phyloP scores from a whole-genome alignment of 2,329 filamentous ascomycete species.

The Calonectria honghensis region DNA sequence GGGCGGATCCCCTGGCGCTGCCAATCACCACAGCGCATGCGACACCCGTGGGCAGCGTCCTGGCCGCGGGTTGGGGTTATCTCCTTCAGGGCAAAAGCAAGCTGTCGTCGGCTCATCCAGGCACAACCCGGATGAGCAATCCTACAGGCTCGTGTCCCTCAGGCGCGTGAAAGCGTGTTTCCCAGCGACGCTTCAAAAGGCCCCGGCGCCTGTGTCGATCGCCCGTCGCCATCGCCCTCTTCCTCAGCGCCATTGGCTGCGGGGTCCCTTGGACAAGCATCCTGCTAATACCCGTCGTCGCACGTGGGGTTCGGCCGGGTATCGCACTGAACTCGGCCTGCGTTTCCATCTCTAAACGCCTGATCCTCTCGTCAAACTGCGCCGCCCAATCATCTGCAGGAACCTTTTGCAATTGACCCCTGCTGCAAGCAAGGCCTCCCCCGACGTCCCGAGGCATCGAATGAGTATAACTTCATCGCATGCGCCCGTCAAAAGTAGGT shows the following conservation, averaged over 20 bases:
- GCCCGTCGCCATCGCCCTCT: slow-evolving; percentile 7
- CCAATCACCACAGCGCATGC: neutral
- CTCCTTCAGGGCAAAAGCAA: neutral
- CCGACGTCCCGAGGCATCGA: slow-evolving; percentile 6
- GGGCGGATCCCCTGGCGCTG: slow-evolving; percentile 12
- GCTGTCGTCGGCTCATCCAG: neutral
- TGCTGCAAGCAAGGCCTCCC: slow-evolving; percentile 24
- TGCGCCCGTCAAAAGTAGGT: neutral
- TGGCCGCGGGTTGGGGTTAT: slow-evolving; percentile 10
- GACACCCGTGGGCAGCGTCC: neutral
- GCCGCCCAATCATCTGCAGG: slow-evolving; percentile 29
- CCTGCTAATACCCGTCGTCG: slow-evolving; percentile 41
- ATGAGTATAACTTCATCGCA: slow-evolving; percentile 18
- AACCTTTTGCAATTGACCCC: slow-evolving; percentile 4
- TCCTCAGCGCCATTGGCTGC: slow-evolving; percentile 44
- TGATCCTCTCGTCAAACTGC: slow-evolving; percentile 45
- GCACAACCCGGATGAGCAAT: slow-evolving; percentile 3
- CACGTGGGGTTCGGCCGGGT: slow-evolving; percentile 47
- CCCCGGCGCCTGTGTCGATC: slow-evolving; percentile 43
- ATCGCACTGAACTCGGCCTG: slow-evolving; percentile 37
- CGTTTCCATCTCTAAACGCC: slow-evolving; percentile 35
- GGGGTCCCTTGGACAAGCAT: slow-evolving; percentile 40
- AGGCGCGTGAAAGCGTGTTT: neutral
- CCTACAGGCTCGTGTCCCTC: slow-evolving; percentile 15
- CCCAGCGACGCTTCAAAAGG: slow-evolving; percentile 35